Percentiles rank a stretch among this genome's conserved stretches.
phyloP scores from a whole-genome alignment of 2,329 filamentous ascomycete species.

The Laburnicola sp. region DNA sequence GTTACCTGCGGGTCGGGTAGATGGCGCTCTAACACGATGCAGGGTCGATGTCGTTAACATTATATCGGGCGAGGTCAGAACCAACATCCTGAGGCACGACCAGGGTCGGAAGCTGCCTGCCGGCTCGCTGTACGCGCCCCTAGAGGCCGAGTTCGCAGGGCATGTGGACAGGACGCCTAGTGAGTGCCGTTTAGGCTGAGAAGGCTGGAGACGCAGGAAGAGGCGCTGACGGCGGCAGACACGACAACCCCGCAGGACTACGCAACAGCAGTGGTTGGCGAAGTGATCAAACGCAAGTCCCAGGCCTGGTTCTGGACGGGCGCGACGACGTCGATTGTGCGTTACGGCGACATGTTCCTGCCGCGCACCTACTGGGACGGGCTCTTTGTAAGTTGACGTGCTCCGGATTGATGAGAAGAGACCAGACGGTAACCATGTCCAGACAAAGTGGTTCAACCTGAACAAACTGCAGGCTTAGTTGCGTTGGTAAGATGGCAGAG shows the following conservation, averaged over 20 bases:
- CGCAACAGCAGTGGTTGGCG: constrained; percentile 4
- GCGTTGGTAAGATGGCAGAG: too few relatives aligned
- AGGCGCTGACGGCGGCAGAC: not conserved
- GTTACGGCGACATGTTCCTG: constrained; percentile 3
- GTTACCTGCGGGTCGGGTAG: not conserved
- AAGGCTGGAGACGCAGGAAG: not conserved
- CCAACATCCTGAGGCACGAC: constrained; percentile 11
- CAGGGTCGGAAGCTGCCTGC: not conserved
- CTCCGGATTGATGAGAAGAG: too few relatives aligned
- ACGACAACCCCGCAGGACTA: constrained; percentile 5
- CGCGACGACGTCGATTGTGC: constrained; percentile 5
- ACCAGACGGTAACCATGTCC: too few relatives aligned
- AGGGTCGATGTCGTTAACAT: constrained; percentile 11
- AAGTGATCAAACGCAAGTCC: not conserved
- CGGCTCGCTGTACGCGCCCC: constrained; percentile 2
- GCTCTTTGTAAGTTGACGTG: constrained; percentile 1
- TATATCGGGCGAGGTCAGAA: constrained; percentile 11
- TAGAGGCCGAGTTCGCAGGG: constrained; percentile 2
- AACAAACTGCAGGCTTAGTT: not conserved
- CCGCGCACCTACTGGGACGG: constrained; percentile 1
- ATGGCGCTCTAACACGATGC: not conserved
- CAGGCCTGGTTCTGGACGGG: constrained; percentile 12
- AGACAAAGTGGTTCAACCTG: constrained; percentile 1
- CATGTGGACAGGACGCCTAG: constrained; percentile 4
- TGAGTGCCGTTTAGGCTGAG: not conserved